phyloP scores from a whole-genome alignment of 2,329 filamentous ascomycete species.

The Fusarium palustre region DNA sequence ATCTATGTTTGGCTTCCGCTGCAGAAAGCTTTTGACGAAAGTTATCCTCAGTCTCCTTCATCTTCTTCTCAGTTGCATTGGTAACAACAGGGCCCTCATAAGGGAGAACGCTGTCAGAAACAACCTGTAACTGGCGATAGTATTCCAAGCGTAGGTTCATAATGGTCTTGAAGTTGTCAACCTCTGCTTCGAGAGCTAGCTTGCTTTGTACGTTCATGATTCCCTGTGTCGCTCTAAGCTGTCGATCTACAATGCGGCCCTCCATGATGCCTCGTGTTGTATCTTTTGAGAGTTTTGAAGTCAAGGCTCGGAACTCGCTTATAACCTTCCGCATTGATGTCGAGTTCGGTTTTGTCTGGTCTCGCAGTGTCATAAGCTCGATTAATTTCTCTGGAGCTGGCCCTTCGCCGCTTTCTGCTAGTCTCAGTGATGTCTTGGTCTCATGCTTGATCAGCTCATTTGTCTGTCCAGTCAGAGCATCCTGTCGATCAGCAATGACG shows the following conservation, averaged over 20 bases:
- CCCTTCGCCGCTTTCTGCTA: slow-evolving; percentile 73
- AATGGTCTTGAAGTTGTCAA: slow-evolving; percentile 78
- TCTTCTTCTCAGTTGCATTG: slow-evolving; percentile 58
- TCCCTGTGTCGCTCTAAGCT: slow-evolving; percentile 71
- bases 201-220: slow-evolving; percentile 65
- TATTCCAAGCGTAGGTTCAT: slow-evolving; percentile 92
- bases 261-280: slow-evolving; percentile 72
- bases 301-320: slow-evolving; percentile 74
- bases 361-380: slow-evolving; percentile 62
- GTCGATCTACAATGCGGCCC: slow-evolving; percentile 69
- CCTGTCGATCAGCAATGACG: slow-evolving; percentile 81
- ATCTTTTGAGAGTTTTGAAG: slow-evolving; percentile 63
- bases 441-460: slow-evolving; percentile 83
- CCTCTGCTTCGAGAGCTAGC: slow-evolving; percentile 72
- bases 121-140: slow-evolving; percentile 87
- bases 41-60: slow-evolving; percentile 52
- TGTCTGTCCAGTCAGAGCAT: slow-evolving; percentile 79
- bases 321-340: slow-evolving; percentile 78
- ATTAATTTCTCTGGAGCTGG: slow-evolving; percentile 75
- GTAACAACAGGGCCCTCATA: slow-evolving; percentile 73
- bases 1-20: slow-evolving; percentile 79
- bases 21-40: slow-evolving; percentile 69
- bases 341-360: slow-evolving; percentile 62
- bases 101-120: slow-evolving; percentile 88
- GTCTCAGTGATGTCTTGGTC: slow-evolving; percentile 68